These are phyloP conservation scores for Primulina tabacum DNA, from an alignment of 257 asterid species.

Conservation along the genomic window DNA sequence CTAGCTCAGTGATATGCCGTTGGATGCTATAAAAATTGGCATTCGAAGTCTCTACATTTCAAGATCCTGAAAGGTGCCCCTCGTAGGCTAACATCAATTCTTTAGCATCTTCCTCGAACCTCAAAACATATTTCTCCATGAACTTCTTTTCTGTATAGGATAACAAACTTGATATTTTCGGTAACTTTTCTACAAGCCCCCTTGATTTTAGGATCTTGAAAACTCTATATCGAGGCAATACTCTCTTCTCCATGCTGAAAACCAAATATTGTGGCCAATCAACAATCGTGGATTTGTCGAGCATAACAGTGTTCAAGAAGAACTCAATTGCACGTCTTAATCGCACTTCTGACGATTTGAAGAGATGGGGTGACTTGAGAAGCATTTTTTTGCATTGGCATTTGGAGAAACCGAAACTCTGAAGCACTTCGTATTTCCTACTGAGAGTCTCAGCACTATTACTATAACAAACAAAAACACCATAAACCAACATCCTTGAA, in stretches of 20 bases:
- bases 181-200: constrained; percentile 1
- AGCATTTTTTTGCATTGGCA: constrained; percentile 4
- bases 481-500: constrained; percentile 23
- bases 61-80: constrained; percentile 16
- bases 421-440: constrained; percentile 13
- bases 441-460: constrained; percentile 16
- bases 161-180: neutral
- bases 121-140: constrained; percentile 11
- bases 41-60: constrained; percentile 1
- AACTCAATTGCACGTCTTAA: constrained; percentile 21
- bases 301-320: constrained; percentile 12
- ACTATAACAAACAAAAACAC: constrained; percentile 1
- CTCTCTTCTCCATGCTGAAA: constrained; percentile 23
- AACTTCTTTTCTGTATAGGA: constrained; percentile 8
- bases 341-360: constrained; percentile 16
- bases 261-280: neutral
- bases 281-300: constrained; percentile 21
- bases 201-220: constrained; percentile 23
- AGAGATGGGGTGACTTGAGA: neutral
- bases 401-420: constrained; percentile 19
- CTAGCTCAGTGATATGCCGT: too few species aligned
- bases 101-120: constrained; percentile 23
- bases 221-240: constrained; percentile 15
- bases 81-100: constrained; percentile 23
- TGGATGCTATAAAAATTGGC: neutral